A percentile compares a stretch with the other conserved stretches of the same genome.
These are phyloP conservation scores for Fraxinus baroniana DNA, from an alignment of 305 asterid species.

Conservation along the genomic window DNA sequence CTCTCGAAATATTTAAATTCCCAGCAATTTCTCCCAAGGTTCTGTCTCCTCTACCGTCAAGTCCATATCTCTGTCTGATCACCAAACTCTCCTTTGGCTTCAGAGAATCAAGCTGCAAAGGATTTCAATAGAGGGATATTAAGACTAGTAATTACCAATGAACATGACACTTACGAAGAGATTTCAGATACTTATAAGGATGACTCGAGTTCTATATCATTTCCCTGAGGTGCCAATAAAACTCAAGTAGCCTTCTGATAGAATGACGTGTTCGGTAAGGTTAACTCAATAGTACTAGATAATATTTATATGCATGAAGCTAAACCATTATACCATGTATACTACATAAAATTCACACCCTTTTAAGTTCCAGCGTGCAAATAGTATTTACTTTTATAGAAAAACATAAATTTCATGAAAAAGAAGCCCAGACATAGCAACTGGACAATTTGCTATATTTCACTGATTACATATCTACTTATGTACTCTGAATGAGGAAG, in stretches of 20 bases:
- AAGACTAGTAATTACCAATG: background rate
- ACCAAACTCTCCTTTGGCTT: slow-evolving; percentile 95
- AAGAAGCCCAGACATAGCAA: background rate
- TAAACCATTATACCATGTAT: background rate
- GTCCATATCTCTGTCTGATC: slow-evolving; percentile 88
- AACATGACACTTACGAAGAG: background rate
- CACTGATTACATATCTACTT: background rate
- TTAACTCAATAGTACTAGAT: background rate
- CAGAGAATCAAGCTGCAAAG: slow-evolving; percentile 79
- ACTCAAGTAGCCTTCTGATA: background rate
- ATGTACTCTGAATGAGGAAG: background rate
- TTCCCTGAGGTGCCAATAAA: background rate
- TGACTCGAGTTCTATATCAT: background rate
- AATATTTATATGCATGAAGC: background rate
- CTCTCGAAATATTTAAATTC: slow-evolving; percentile 79
- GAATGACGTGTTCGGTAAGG: background rate
- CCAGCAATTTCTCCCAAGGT: slow-evolving; percentile 94
- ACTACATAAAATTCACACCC: background rate
- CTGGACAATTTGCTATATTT: background rate
- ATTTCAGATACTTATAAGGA: background rate
- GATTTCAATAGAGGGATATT: background rate
- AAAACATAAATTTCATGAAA: background rate
- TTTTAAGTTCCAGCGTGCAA: background rate
- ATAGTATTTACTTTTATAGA: background rate
- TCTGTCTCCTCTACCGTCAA: slow-evolving; percentile 84